A percentile compares a stretch with the other conserved stretches of the same genome.
These are phyloP conservation scores for Pinus albicaulis DNA, from an alignment of 75 land plant species.

Conservation along the genomic window DNA sequence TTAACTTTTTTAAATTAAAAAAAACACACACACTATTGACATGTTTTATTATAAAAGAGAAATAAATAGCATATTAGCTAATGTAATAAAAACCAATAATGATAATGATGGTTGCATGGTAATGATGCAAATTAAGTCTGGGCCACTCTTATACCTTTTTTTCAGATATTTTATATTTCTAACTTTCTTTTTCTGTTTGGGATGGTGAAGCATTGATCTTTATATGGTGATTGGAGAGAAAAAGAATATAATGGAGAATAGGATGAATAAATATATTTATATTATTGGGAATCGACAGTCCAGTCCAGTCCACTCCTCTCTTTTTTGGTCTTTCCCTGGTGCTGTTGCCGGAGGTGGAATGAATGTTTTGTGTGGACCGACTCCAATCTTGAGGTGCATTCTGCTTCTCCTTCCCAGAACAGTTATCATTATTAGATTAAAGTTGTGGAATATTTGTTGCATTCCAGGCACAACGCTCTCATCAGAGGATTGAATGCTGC, in stretches of 20 bases:
- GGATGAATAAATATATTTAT: background rate
- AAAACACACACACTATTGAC: too few relatives aligned
- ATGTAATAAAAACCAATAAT: too few relatives aligned
- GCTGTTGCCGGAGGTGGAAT: background rate
- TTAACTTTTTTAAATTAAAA: too few relatives aligned
- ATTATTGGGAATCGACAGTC: background rate
- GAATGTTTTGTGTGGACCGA: background rate
- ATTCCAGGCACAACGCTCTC: background rate
- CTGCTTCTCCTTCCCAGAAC: background rate
- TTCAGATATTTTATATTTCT: too few relatives aligned
- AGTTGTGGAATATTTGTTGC: background rate
- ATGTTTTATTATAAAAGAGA: too few relatives aligned
- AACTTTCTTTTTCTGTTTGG: too few relatives aligned
- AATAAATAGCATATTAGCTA: too few relatives aligned
- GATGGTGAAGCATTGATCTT: background rate
- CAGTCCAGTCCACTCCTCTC: background rate
- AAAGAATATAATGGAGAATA: background rate
- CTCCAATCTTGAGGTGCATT: constrained; percentile 1
- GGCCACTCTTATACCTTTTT: too few relatives aligned
- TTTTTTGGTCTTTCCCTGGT: background rate
- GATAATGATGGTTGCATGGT: too few relatives aligned
- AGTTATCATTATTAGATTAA: background rate
- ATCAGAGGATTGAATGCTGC: too few relatives aligned
- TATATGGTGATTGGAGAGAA: background rate
- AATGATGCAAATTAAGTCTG: too few relatives aligned